Percentiles rank a stretch among this genome's conserved stretches.
These are phyloP conservation scores for Bauhinia variegata DNA, from an alignment of 306 rosid genomes.

Conservation along the genomic window DNA sequence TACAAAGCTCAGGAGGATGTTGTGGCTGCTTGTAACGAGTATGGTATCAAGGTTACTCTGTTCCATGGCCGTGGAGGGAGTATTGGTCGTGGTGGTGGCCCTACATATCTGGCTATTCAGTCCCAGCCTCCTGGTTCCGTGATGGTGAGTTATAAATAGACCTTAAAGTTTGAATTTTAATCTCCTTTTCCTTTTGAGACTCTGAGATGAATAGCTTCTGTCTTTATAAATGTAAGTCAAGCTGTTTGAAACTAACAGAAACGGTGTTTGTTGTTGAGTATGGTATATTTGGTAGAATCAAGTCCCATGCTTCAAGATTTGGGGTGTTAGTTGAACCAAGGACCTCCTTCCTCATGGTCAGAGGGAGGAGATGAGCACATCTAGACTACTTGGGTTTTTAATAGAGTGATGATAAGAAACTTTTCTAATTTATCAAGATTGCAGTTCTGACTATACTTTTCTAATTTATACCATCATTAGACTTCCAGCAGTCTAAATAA, in stretches of 20 bases:
- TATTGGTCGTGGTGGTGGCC: constrained; percentile 98
- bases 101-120: constrained; percentile 94
- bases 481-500: background rate
- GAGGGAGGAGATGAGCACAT: background rate
- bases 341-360: constrained; percentile 5
- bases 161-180: constrained; percentile 11
- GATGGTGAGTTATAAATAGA: constrained; percentile 62
- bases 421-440: constrained; percentile 23
- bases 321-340: constrained; percentile 7
- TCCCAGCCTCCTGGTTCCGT: constrained; percentile 98
- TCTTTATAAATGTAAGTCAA: background rate
- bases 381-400: background rate
- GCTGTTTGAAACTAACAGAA: constrained; percentile 22
- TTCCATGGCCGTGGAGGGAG: constrained; percentile 98
- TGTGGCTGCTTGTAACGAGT: constrained; percentile 87
- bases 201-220: background rate
- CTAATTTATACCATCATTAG: background rate
- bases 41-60: constrained; percentile 80
- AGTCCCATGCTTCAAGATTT: background rate
- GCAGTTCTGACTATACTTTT: constrained; percentile 13
- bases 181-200: constrained; percentile 11
- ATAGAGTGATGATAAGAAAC: background rate
- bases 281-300: constrained; percentile 1
- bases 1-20: constrained; percentile 99
- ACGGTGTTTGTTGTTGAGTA: background rate